Conservation (phyloP, 1,284 basidiomycete species). For the Chondrostereum purpureum region DNA sequence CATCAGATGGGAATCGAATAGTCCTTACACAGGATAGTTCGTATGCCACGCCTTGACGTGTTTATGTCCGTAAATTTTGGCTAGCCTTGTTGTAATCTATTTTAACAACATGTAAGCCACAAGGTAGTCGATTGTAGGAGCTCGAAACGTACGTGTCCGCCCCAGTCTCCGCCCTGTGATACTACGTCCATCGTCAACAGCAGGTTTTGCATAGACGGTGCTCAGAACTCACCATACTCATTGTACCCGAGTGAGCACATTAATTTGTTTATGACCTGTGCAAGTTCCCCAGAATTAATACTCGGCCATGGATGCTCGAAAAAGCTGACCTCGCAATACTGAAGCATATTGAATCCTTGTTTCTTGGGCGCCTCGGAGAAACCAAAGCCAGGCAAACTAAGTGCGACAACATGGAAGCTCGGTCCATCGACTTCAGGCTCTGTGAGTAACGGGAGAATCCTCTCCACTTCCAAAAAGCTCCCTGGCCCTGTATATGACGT, state of each 20-base stretch:
- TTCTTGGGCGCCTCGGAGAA: constrained; percentile 9
- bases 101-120: constrained; percentile 14
- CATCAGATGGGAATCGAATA: not conserved
- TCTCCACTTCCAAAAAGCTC: constrained; percentile 47
- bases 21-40: constrained; percentile 14
- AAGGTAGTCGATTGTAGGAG: constrained; percentile 16
- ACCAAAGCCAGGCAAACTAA: constrained; percentile 31
- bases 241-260: constrained; percentile 33
- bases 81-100: constrained; percentile 26
- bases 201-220: constrained; percentile 23
- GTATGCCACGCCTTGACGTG: constrained; percentile 3
- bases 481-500: constrained; percentile 53
- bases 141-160: constrained; percentile 23
- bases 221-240: constrained; percentile 32
- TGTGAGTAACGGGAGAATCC: constrained; percentile 44
- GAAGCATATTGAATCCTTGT: constrained; percentile 13
- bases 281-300: constrained; percentile 21
- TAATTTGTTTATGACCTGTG: constrained; percentile 14
- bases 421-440: constrained; percentile 34
- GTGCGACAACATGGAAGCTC: constrained; percentile 41
- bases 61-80: constrained; percentile 9
- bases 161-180: constrained; percentile 43
- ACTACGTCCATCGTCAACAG: constrained; percentile 27
- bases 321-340: constrained; percentile 33
- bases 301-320: constrained; percentile 7